Conservation (phyloP, 2,329 filamentous ascomycete species). For the Alternaria alternata region DNA sequence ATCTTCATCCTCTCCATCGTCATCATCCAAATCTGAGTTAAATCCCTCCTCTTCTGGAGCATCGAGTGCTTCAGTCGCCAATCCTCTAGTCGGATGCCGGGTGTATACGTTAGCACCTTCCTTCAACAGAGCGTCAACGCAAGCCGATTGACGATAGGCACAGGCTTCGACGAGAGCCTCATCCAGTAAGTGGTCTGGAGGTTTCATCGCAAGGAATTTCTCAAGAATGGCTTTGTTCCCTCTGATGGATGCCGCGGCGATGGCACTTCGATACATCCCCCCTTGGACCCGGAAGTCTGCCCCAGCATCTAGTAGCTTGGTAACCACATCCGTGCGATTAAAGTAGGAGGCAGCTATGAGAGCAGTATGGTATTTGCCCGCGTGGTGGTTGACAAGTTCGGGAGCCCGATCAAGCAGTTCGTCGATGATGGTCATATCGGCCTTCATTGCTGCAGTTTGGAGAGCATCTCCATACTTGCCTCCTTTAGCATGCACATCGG, state of each 20-base stretch:
- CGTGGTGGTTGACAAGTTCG: constrained; percentile 25
- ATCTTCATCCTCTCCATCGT: constrained; percentile 18
- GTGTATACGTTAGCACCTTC: constrained; percentile 28
- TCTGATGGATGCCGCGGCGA: constrained; percentile 28
- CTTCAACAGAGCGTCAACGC: constrained; percentile 30
- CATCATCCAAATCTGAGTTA: constrained; percentile 31
- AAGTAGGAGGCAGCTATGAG: constrained; percentile 35
- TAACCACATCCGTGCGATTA: constrained; percentile 25
- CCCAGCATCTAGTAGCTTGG: constrained; percentile 26
- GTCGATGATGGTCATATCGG: constrained; percentile 24
- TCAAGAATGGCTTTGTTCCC: constrained; percentile 29
- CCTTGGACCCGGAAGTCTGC: constrained; percentile 29
- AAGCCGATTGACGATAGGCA: constrained; percentile 28
- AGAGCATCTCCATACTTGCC: constrained; percentile 31
- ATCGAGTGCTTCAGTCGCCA: constrained; percentile 22
- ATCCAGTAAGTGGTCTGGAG: constrained; percentile 30
- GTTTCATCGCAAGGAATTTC: constrained; percentile 22
- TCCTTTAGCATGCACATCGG: constrained; percentile 25
- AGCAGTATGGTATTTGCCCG: constrained; percentile 31
- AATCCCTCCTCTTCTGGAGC: constrained; percentile 19
- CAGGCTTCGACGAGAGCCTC: constrained; percentile 33
- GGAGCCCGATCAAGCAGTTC: constrained; percentile 22
- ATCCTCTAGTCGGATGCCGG: constrained; percentile 24
- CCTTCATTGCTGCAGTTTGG: constrained; percentile 24
- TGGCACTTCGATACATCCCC: constrained; percentile 27